A percentile compares a stretch with the other conserved stretches of the same genome.
Evolutionary conservation across 2,329 filamentous ascomycete genomes (phyloP).

Genomic region (Ceratocystis huliohia): DNA sequence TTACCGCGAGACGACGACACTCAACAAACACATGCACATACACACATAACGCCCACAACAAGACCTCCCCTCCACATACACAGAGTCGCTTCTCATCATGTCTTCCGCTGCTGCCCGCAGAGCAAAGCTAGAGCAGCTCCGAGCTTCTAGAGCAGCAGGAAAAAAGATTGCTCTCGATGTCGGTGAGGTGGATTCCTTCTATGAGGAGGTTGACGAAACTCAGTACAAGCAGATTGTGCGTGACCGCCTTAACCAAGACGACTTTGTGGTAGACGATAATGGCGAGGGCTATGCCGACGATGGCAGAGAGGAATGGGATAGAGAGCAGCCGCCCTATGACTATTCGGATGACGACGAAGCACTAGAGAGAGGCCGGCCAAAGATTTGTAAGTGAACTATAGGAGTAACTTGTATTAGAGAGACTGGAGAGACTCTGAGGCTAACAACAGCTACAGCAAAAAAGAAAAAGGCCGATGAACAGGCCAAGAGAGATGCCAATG

Average conservation of each 20-base stretch:
- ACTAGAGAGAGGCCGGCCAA: conserved; percentile 35
- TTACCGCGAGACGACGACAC: not conserved
- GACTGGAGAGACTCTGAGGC: not conserved
- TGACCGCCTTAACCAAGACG: conserved; percentile 77
- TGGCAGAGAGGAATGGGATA: conserved; percentile 87
- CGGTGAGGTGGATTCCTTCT: conserved; percentile 69
- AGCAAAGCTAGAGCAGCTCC: conserved; percentile 61
- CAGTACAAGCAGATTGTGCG: conserved; percentile 94
- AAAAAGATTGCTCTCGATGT: conserved; percentile 87
- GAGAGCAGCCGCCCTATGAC: conserved; percentile 51
- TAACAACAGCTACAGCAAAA: conserved; percentile 46
- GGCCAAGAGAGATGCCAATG: conserved; percentile 72
- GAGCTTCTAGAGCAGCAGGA: conserved; percentile 71
- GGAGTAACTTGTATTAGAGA: conserved; percentile 3
- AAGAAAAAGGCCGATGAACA: conserved; percentile 78
- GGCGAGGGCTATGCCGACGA: conserved; percentile 95
- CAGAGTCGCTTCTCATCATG: conserved; percentile 27
- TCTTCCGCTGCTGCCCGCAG: conserved; percentile 33
- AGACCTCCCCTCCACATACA: not conserved
- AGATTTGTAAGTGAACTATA: conserved; percentile 32
- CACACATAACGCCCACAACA: not conserved
- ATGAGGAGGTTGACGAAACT: conserved; percentile 94
- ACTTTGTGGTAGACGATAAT: conserved; percentile 98
- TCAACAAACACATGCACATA: not conserved
- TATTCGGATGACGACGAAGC: conserved; percentile 59